A percentile compares a stretch with the other conserved stretches of the same genome.
phyloP scores from a whole-genome alignment of 306 rosid genomes.

The Pterocarpus macrocarpus region DNA sequence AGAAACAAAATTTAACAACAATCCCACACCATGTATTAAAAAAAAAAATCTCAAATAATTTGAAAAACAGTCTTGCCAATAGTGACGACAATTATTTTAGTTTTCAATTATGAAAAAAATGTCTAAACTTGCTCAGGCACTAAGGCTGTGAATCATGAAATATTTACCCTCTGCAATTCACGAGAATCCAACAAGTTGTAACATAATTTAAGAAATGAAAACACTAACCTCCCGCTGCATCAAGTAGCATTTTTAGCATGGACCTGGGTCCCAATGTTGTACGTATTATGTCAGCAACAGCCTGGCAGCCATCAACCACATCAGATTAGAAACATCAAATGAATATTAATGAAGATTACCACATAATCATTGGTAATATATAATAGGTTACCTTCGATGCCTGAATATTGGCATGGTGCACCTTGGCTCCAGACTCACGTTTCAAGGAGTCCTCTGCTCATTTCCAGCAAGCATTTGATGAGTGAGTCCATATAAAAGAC shows the following conservation, averaged over 20 bases:
- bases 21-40: slow-evolving; percentile 6
- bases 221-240: slow-evolving; percentile 76
- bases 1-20: slow-evolving; percentile 32
- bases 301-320: slow-evolving; percentile 53
- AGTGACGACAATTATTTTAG: slow-evolving; percentile 14
- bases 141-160: not conserved
- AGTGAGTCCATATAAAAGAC: not conserved
- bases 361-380: not conserved
- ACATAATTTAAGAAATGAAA: slow-evolving; percentile 12
- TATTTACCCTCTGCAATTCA: not conserved
- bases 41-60: not conserved
- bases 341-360: slow-evolving; percentile 5
- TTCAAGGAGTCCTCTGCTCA: slow-evolving; percentile 88
- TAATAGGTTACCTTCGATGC: slow-evolving; percentile 76
- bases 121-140: slow-evolving; percentile 16
- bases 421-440: slow-evolving; percentile 94
- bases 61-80: not conserved
- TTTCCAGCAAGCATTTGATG: slow-evolving; percentile 27
- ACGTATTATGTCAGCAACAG: slow-evolving; percentile 94
- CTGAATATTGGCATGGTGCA: slow-evolving; percentile 91
- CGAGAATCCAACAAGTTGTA: not conserved
- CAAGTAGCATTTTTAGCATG: slow-evolving; percentile 95
- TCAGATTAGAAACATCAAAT: slow-evolving; percentile 32
- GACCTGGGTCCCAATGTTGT: slow-evolving; percentile 97
- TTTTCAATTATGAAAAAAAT: slow-evolving; percentile 9